These are phyloP conservation scores for Starmera dryadoides DNA, from an alignment of 805 yeast genomes.

Conservation along the genomic window DNA sequence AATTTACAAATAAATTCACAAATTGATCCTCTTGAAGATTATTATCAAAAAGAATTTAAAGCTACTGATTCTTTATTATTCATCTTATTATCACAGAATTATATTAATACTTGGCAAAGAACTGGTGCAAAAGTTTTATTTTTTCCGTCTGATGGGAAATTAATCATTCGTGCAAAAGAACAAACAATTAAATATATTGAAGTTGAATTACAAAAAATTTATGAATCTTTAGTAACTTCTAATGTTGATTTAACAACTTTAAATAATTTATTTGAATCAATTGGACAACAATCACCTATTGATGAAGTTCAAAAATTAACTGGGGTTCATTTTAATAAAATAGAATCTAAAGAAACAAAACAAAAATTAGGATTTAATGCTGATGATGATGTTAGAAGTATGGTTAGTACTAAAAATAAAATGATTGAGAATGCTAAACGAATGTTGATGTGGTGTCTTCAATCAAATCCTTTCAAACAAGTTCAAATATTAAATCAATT, in stretches of 20 bases:
- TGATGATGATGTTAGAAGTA: too few relatives aligned
- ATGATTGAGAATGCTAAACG: constrained; percentile 7
- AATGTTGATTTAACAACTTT: constrained; percentile 12
- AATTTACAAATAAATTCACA: too few relatives aligned
- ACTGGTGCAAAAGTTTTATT: constrained; percentile 18
- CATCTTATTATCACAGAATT: constrained; percentile 11
- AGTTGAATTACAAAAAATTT: constrained; percentile 11
- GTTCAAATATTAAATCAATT: constrained; percentile 5
- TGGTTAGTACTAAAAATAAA: too few relatives aligned
- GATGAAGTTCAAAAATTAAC: too few relatives aligned
- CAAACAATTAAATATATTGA: constrained; percentile 19
- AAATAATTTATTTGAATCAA: constrained; percentile 4
- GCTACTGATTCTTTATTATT: constrained; percentile 4
- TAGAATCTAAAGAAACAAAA: neutral
- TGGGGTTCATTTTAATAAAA: too few relatives aligned
- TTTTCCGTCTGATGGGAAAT: constrained; percentile 11
- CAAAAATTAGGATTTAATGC: neutral
- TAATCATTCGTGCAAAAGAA: constrained; percentile 15
- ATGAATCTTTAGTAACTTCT: constrained; percentile 7
- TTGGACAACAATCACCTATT: too few relatives aligned
- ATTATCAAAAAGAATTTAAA: too few relatives aligned
- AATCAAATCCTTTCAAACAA: constrained; percentile 16
- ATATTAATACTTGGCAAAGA: constrained; percentile 18
- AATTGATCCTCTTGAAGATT: too few relatives aligned
- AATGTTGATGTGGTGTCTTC: constrained; percentile 18